Conservation (phyloP, 208 protist genomes). For the Leishmania gerbilli region DNA sequence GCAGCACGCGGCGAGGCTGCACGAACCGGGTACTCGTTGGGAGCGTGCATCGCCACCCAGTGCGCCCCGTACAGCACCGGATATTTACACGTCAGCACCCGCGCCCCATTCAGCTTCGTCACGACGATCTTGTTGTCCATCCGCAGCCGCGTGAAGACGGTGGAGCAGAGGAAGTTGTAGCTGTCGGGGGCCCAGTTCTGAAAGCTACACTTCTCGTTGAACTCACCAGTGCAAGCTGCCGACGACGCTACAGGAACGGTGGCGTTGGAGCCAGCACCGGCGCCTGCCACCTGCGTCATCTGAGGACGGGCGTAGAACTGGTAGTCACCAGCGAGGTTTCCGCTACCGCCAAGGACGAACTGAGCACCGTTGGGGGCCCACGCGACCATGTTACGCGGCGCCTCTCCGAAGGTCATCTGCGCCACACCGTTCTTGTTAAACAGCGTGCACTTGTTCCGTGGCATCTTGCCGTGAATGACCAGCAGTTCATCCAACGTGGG, state of each 20-base stretch:
- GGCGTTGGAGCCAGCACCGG: not conserved
- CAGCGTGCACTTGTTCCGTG: constrained; percentile 87
- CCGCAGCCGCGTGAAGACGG: constrained; percentile 80
- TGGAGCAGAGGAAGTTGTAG: constrained; percentile 81
- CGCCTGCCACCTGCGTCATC: not conserved
- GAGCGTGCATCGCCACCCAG: constrained; percentile 59
- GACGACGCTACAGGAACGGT: constrained; percentile 12
- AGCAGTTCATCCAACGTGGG: constrained; percentile 80
- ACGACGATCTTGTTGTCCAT: constrained; percentile 88
- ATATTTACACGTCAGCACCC: constrained; percentile 74
- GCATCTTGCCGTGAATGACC: constrained; percentile 90
- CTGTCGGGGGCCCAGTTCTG: constrained; percentile 83
- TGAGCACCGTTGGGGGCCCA: constrained; percentile 76
- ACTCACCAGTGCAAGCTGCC: constrained; percentile 56
- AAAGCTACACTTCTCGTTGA: constrained; percentile 90
- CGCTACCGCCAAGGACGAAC: constrained; percentile 85
- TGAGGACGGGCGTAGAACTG: constrained; percentile 61
- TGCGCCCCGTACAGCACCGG: constrained; percentile 77
- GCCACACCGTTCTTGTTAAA: constrained; percentile 77
- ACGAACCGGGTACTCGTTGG: constrained; percentile 40
- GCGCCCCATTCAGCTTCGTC: constrained; percentile 73
- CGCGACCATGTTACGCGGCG: constrained; percentile 78
- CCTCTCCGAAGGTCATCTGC: constrained; percentile 87
- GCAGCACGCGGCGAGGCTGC: constrained; percentile 43
- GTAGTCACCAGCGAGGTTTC: constrained; percentile 89